These are phyloP conservation scores for Rhodomyrtus psidioides DNA, from an alignment of 441 rosid genomes.

Conservation along the genomic window DNA sequence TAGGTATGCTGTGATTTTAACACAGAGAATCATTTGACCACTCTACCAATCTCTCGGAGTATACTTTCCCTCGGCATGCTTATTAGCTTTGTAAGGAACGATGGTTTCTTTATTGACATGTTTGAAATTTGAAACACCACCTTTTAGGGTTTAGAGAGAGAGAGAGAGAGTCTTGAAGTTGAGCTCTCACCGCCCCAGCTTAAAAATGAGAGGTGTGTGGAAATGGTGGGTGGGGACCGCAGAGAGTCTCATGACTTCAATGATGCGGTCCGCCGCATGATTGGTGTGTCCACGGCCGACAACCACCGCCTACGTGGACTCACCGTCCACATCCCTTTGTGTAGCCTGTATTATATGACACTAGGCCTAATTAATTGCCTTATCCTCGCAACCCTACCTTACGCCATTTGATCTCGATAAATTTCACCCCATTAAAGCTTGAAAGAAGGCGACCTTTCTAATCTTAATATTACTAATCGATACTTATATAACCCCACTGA, in stretches of 20 bases:
- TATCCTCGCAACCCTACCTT: background rate
- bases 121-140: background rate
- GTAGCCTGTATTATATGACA: background rate
- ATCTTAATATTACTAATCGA: background rate
- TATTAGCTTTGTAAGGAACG: background rate
- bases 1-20: background rate
- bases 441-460: background rate
- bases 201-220: slow-evolving; percentile 7
- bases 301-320: slow-evolving; percentile 85
- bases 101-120: background rate
- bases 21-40: background rate
- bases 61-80: background rate
- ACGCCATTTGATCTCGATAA: background rate
- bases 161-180: background rate
- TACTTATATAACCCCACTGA: background rate
- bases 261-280: slow-evolving; percentile 76
- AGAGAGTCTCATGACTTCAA: slow-evolving; percentile 22
- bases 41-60: background rate
- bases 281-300: slow-evolving; percentile 62
- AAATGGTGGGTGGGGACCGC: slow-evolving; percentile 27
- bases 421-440: background rate
- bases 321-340: background rate
- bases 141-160: background rate
- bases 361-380: background rate
- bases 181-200: slow-evolving; percentile 44